A percentile compares a stretch with the other conserved stretches of the same genome.
phyloP scores from a whole-genome alignment of 202 grass and related monocot species.

The Cymbopogon flexuosus region DNA sequence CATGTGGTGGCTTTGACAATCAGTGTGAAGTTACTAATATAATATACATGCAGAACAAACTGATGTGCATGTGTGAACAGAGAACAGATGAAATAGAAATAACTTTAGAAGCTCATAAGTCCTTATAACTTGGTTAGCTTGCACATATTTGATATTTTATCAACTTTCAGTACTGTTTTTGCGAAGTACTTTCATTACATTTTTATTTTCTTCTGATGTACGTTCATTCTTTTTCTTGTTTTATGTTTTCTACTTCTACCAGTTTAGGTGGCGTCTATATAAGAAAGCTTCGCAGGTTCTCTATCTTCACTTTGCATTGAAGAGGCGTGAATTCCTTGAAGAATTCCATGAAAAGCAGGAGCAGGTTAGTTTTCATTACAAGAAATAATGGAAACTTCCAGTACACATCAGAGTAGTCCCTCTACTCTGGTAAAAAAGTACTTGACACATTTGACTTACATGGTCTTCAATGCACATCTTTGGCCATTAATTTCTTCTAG shows the following conservation, averaged over 20 bases:
- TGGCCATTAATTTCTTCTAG: not conserved
- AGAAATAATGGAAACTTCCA: not conserved
- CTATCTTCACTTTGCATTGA: conserved; percentile 86
- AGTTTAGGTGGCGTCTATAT: conserved; percentile 94
- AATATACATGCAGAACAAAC: not conserved
- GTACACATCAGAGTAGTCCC: not conserved
- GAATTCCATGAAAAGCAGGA: conserved; percentile 99
- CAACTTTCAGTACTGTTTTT: not conserved
- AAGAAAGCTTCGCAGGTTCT: conserved; percentile 96
- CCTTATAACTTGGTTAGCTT: not conserved
- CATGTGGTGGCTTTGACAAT: not conserved
- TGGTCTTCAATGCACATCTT: not conserved
- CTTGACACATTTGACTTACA: not conserved
- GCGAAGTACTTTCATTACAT: not conserved
- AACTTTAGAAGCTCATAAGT: not conserved
- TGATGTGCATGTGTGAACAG: not conserved
- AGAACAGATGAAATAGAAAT: not conserved
- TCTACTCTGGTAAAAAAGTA: not conserved
- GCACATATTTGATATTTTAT: not conserved
- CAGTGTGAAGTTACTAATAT: not conserved
- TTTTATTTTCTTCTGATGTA: not conserved
- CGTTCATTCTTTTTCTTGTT: not conserved
- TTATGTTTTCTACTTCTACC: conserved; percentile 42
- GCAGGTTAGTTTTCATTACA: conserved; percentile 52
- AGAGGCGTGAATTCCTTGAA: conserved; percentile 83